Evolutionary conservation across 2,329 filamentous ascomycete species (phyloP), one percentile per base, ranked within the genome.

Genomic region (Microcyclosporella mali): DNA sequence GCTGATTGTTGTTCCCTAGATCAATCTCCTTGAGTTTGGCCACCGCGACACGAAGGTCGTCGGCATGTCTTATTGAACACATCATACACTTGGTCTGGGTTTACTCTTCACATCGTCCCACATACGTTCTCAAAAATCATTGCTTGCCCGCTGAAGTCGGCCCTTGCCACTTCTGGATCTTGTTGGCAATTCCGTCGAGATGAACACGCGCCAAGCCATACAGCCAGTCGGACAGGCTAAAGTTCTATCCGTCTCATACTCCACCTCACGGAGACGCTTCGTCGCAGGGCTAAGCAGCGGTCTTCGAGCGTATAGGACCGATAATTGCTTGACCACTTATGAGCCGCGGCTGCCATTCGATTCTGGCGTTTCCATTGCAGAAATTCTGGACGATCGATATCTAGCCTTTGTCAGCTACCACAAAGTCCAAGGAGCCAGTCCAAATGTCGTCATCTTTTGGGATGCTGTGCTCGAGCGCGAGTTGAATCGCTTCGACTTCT

Each of bases 131-230:
- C 9, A 4, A 9, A 9, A 25, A 6, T 4, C 21, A 6, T 9
- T 25, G 21, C 9, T 25, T 25, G 21, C 21, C 9, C 21, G 21
- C 21, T 25, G 9, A 25, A 4, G 21, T 6, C 21, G 9, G 21
- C 9, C 21, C 21, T 25, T 9, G 21, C 21, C 9, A 25, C 21
- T 9, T 25, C 21, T 6, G 21, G 9, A 25, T 25, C 4, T 25
- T 9, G 21, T 9, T 9, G 21, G 21, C 21, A 25, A 25, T 9
- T 9, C 21, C 4, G 21, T 10, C 37, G 47, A 36, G 40, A 98
- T 97, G 92, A 92, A 97, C 64, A 94, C 88, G 33, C 78, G 90
- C 46, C 85, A 84, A 40, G 79, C 85, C 43, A 87, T 97, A 60
- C 88, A 94, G 70, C 79, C 81, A 38, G 81, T 85, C 14, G 76